Percentiles rank a stretch among this genome's conserved stretches.
Conservation (phyloP, 139 green algal genomes). For the Spirogloea muscicola region DNA sequence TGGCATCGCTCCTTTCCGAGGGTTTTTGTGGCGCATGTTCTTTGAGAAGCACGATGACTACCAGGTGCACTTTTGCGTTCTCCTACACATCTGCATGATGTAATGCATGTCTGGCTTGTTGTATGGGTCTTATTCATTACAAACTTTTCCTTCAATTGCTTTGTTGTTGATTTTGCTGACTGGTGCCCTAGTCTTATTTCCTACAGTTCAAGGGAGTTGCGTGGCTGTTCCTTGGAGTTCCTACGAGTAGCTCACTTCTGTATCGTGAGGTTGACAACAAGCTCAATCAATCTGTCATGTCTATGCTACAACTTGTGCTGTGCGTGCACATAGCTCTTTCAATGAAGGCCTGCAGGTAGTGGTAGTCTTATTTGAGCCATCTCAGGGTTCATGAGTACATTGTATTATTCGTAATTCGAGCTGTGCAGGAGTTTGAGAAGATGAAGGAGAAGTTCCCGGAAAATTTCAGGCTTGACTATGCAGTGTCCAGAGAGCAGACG, state of each 20-base stretch:
- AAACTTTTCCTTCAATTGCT: too few relatives aligned
- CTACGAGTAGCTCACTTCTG: constrained; percentile 49
- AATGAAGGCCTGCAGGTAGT: too few relatives aligned
- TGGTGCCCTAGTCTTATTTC: too few relatives aligned
- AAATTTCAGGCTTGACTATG: constrained; percentile 51
- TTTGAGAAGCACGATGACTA: constrained; percentile 53
- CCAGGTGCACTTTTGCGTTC: constrained; percentile 25
- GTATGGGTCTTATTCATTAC: neutral
- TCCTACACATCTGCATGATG: neutral
- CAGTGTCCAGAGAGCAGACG: constrained; percentile 45
- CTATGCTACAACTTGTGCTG: neutral
- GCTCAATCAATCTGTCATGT: too few relatives aligned
- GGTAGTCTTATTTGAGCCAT: too few relatives aligned
- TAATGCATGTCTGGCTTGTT: neutral
- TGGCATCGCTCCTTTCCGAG: constrained; percentile 48
- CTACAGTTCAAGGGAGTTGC: constrained; percentile 49
- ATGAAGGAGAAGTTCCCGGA: constrained; percentile 50
- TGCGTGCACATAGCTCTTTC: too few relatives aligned
- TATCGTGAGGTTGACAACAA: constrained; percentile 51
- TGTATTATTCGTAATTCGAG: too few relatives aligned
- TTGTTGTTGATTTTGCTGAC: too few relatives aligned
- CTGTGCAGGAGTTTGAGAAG: constrained; percentile 52
- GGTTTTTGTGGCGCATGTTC: constrained; percentile 53
- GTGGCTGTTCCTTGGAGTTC: constrained; percentile 50
- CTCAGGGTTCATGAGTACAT: too few relatives aligned